Conservation (phyloP, 805 yeast genomes). For the Hanseniaspora guilliermondii region DNA sequence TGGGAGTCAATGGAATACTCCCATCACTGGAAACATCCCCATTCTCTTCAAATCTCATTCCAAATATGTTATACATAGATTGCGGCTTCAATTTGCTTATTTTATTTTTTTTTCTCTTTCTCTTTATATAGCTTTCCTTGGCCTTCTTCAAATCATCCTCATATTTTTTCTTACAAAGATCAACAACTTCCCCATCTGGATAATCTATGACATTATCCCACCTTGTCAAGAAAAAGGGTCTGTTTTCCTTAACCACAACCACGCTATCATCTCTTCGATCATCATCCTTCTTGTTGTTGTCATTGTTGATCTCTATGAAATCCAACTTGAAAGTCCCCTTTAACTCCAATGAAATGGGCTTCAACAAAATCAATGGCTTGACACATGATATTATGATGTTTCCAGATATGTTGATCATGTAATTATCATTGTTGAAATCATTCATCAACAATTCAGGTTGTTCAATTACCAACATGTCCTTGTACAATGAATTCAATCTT, state of each 20-base stretch:
- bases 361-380: conserved; percentile 54
- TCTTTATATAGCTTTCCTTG: not conserved
- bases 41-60: not conserved
- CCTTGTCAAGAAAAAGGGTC: conserved; percentile 50
- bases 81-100: not conserved
- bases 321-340: conserved; percentile 53
- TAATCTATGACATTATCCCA: conserved; percentile 50
- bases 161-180: conserved; percentile 15
- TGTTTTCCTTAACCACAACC: conserved; percentile 36
- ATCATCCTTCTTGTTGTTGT: conserved; percentile 17
- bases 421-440: conserved; percentile 34
- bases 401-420: conserved; percentile 59
- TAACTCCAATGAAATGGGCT: conserved; percentile 42
- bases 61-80: conserved; percentile 1
- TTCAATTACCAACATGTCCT: conserved; percentile 59
- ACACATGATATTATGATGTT: conserved; percentile 55
- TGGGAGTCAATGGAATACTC: not conserved
- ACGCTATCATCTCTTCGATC: conserved; percentile 29
- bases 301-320: conserved; percentile 31
- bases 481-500: conserved; percentile 28
- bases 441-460: conserved; percentile 54
- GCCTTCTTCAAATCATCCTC: not conserved
- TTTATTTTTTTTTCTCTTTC: conserved; percentile 10
- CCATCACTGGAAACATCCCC: not conserved
- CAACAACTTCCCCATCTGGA: conserved; percentile 24